Evolutionary conservation across 2,329 filamentous ascomycete genomes (phyloP).

Genomic region (Hypoxylon sp.): DNA sequence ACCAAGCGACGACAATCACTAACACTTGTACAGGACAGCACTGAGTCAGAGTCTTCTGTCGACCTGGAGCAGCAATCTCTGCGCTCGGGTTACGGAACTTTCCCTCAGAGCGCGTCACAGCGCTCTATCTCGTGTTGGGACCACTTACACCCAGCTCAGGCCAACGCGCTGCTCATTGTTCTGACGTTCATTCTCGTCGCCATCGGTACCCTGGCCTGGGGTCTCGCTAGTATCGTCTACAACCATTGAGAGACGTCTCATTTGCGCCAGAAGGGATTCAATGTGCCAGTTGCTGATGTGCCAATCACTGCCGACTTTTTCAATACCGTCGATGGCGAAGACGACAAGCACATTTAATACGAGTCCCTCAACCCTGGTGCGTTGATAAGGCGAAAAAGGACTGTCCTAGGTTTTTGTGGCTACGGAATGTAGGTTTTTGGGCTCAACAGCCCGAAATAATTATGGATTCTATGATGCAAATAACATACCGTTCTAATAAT

Average conservation of each 20-base stretch:
- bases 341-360: background rate
- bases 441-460: no score
- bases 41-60: background rate
- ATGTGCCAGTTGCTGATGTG: no score
- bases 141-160: background rate
- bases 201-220: background rate
- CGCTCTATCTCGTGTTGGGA: background rate
- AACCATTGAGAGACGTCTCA: background rate
- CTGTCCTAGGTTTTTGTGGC: background rate
- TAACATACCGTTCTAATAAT: background rate
- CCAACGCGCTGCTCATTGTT: background rate
- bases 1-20: background rate
- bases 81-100: background rate
- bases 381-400: background rate
- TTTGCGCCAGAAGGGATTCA: no score
- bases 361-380: background rate
- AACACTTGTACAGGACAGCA: background rate
- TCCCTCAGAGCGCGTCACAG: background rate
- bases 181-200: background rate
- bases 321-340: no score
- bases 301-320: no score
- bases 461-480: no score
- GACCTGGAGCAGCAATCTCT: background rate
- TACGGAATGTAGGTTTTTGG: background rate
- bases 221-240: background rate